Base-by-base conservation (phyloP, 495 filamentous ascomycete species). In the Trichoderma asperelloides region DNA sequence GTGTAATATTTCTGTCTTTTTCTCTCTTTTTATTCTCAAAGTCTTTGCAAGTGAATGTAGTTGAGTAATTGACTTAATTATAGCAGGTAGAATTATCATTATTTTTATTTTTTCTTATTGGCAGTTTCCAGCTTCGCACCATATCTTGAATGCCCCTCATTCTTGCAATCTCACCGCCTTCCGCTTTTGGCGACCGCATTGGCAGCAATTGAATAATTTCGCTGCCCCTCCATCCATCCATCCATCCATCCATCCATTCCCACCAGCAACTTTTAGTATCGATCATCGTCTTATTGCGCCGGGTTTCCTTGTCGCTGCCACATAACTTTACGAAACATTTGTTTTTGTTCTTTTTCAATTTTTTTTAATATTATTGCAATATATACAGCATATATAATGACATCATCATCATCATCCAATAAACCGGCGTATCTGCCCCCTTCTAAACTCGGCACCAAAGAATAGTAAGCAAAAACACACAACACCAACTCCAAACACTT, bases 391-490 rank as follows among this genome's bases (percentile, higher is more conserved):
- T 25, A 27, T 25, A 55, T 0, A 2, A 47, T 47, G 43, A 23
- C 49, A 55, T 16, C 25, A 43, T 45, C 13, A 55, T 16, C 25
- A 43, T 45, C 13, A 67, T 57, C 69, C 66, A 67, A 71, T n/a
- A 74, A 73, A 55, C 78, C 76, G 55, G 65, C 72, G 3, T 83
- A 87, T 70, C 85, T 91, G 37, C 76, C 85, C 63, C 86, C 88
- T 49, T 88, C 84, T 25, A 78, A 83, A 66, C 81, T 91, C 12
- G 88, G 88, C 40, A 89, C 87, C 45, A 90, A 87, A 75, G 81
- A 88, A 76, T 90, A 91, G 87, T 89, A 62, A 28, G 41, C n/a
- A 28, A 33, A 55, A 23, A 12, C 45, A 41, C 40, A 40, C 63
- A 47, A 13, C 15, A 47, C 43, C 15, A 16, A 47, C n/a, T n/a